Percentiles rank a stretch among this genome's conserved stretches.
phyloP scores from a whole-genome alignment of 192 early-diverging fungal species.

The Funneliformis mosseae region DNA sequence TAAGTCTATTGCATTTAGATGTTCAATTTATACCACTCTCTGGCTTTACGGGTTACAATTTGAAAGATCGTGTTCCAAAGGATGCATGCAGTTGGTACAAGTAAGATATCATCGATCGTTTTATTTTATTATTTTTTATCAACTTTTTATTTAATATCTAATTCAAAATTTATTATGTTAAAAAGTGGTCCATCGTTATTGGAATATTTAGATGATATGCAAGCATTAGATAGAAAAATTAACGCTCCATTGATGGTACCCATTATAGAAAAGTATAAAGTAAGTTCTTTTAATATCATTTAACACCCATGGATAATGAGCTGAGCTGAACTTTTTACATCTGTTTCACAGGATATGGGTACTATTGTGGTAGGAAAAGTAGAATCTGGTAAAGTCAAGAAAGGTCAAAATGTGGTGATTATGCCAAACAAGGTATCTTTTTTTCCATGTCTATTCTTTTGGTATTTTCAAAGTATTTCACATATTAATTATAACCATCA shows the following conservation, averaged over 20 bases:
- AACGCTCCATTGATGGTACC: slow-evolving; percentile 92
- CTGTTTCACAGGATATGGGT: slow-evolving; percentile 82
- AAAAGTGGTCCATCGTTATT: slow-evolving; percentile 82
- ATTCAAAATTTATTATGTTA: not conserved
- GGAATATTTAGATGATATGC: slow-evolving; percentile 80
- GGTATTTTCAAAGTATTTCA: not conserved
- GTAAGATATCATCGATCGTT: not conserved
- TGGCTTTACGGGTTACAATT: slow-evolving; percentile 94
- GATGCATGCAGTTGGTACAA: slow-evolving; percentile 72
- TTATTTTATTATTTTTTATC: not conserved
- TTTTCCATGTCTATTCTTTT: not conserved
- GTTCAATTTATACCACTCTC: slow-evolving; percentile 91
- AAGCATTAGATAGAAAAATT: slow-evolving; percentile 83
- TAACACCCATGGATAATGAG: not conserved
- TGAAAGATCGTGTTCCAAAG: slow-evolving; percentile 79
- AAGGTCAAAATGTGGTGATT: slow-evolving; percentile 82
- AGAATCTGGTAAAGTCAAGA: slow-evolving; percentile 88
- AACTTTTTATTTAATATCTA: not conserved
- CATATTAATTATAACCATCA: not conserved
- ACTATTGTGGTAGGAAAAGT: slow-evolving; percentile 95
- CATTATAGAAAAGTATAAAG: slow-evolving; percentile 92
- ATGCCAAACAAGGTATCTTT: slow-evolving; percentile 88
- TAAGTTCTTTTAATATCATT: slow-evolving; percentile 17
- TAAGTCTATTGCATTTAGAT: slow-evolving; percentile 49
- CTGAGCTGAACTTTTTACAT: not conserved